These are phyloP conservation scores for Paradendryphiella salina DNA, from an alignment of 2,329 filamentous ascomycete species.

Conservation along the genomic window DNA sequence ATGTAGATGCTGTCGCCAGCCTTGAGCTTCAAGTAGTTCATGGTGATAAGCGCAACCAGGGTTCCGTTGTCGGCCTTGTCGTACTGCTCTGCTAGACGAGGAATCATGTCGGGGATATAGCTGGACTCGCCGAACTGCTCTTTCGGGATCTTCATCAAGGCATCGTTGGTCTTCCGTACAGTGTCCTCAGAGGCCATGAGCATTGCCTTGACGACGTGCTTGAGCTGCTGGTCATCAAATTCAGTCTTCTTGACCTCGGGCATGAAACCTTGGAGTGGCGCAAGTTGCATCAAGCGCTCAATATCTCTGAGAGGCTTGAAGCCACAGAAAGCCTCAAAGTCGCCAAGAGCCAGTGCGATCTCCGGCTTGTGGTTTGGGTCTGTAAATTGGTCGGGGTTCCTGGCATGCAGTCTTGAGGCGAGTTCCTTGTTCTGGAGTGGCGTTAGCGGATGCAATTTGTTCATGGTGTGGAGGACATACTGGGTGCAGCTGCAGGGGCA, in stretches of 20 bases:
- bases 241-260: constrained; percentile 48
- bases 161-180: constrained; percentile 58
- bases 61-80: constrained; percentile 65
- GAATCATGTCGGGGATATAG: constrained; percentile 67
- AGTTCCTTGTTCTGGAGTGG: constrained; percentile 61
- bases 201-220: constrained; percentile 59
- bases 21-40: constrained; percentile 71
- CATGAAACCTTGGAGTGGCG: constrained; percentile 59
- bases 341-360: constrained; percentile 70
- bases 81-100: constrained; percentile 67
- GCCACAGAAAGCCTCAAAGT: constrained; percentile 76
- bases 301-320: constrained; percentile 70
- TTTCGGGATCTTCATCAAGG: constrained; percentile 55
- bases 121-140: constrained; percentile 56
- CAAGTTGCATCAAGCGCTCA: constrained; percentile 59
- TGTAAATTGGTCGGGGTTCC: constrained; percentile 67
- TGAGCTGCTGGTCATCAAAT: constrained; percentile 63
- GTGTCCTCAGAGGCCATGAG: constrained; percentile 58
- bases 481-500: constrained; percentile 75
- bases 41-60: constrained; percentile 69
- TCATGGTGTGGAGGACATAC: constrained; percentile 22
- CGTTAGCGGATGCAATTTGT: constrained; percentile 7
- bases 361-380: constrained; percentile 81
- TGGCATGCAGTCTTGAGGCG: constrained; percentile 63
- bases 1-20: constrained; percentile 71